Evolutionary conservation across 257 asterid genomes (phyloP).

Genomic region (Solanum etuberosum): DNA sequence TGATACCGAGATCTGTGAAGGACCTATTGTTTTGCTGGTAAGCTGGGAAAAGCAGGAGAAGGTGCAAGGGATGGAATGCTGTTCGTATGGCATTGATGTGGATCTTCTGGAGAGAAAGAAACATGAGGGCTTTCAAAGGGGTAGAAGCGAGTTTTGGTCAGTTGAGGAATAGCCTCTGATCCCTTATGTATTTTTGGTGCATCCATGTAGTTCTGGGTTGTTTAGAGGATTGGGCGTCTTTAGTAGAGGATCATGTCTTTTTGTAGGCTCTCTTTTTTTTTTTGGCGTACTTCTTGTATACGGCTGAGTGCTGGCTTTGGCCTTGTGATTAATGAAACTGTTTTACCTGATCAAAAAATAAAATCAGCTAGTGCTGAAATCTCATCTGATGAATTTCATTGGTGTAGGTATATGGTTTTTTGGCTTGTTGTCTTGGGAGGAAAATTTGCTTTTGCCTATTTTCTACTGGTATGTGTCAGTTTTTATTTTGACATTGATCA

Average conservation of each 20-base stretch:
- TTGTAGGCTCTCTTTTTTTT: neutral
- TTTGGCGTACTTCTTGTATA: neutral
- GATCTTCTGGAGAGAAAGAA: neutral
- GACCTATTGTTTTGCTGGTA: neutral
- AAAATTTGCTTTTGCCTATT: constrained; percentile 88
- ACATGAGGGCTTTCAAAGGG: neutral
- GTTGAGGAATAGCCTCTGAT: neutral
- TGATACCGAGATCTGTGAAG: neutral
- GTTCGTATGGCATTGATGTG: neutral
- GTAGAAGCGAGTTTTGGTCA: neutral
- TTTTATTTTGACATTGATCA: constrained; percentile 1
- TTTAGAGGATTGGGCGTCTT: neutral
- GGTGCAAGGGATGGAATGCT: neutral
- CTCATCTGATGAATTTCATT: neutral
- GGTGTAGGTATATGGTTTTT: constrained; percentile 75
- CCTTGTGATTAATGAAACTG: neutral
- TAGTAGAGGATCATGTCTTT: neutral
- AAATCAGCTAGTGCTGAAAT: neutral
- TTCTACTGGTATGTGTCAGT: constrained; percentile 56
- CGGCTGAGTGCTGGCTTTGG: neutral
- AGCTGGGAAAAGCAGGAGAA: neutral
- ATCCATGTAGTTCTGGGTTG: neutral
- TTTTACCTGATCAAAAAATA: neutral
- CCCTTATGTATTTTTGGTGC: neutral
- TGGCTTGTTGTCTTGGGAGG: constrained; percentile 84